These are phyloP conservation scores for Phytophthora podocarpi DNA, from an alignment of 352 stramenopile genomes.

Conservation along the genomic window DNA sequence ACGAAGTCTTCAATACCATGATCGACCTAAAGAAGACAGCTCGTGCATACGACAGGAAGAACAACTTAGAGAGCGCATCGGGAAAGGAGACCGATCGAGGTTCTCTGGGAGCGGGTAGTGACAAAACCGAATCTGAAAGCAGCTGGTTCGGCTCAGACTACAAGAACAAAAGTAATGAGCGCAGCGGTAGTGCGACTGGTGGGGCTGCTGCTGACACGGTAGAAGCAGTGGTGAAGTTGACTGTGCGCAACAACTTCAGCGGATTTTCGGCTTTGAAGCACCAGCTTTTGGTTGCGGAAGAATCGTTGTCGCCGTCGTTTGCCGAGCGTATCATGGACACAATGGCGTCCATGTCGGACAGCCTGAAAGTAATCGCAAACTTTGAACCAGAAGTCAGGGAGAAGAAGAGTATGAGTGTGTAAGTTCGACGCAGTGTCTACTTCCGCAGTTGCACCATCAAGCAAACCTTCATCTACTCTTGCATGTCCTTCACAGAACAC, in stretches of 20 bases:
- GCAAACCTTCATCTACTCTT: too few species aligned
- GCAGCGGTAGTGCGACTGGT: not conserved
- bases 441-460: too few species aligned
- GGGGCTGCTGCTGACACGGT: slow-evolving; percentile 11
- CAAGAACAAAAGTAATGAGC: not conserved
- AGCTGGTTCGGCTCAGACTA: slow-evolving; percentile 14
- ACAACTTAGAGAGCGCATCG: slow-evolving; percentile 6
- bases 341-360: slow-evolving; percentile 15
- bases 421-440: not conserved
- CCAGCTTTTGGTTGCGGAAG: slow-evolving; percentile 17
- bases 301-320: slow-evolving; percentile 18
- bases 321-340: slow-evolving; percentile 13
- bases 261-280: slow-evolving; percentile 26
- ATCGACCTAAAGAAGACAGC: slow-evolving; percentile 17
- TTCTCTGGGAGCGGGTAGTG: not conserved
- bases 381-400: not conserved
- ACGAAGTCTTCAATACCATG: slow-evolving; percentile 11
- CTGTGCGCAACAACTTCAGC: slow-evolving; percentile 22
- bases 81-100: too few species aligned
- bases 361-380: slow-evolving; percentile 9
- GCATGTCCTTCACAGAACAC: too few species aligned
- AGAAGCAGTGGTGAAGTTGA: slow-evolving; percentile 20
- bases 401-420: slow-evolving; percentile 18
- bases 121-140: slow-evolving; percentile 14
- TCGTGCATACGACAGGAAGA: slow-evolving; percentile 26